Evolutionary conservation across 2,329 filamentous ascomycete genomes (phyloP).

Genomic region (Decorospora gaudefroyi): DNA sequence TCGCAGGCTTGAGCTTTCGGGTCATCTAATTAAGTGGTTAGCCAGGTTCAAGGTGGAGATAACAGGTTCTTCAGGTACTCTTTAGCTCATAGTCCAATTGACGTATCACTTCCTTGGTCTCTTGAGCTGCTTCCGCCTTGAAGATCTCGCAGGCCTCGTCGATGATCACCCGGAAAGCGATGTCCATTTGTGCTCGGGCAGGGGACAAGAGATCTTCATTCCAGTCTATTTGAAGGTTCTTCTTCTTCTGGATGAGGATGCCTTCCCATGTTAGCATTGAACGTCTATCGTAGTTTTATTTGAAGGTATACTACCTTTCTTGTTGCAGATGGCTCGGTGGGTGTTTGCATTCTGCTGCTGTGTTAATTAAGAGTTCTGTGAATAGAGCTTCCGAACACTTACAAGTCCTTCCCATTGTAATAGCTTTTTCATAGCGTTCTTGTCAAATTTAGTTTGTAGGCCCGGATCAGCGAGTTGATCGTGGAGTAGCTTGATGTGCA

Average conservation of each 20-base stretch:
- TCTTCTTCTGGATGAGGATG: slow-evolving; percentile 12
- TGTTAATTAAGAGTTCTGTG: neutral
- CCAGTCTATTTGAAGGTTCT: slow-evolving; percentile 2
- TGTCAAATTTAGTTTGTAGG: slow-evolving; percentile 5
- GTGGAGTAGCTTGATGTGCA: neutral
- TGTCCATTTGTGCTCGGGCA: neutral
- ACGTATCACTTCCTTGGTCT: slow-evolving; percentile 1
- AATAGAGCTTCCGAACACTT: neutral
- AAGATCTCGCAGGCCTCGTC: neutral
- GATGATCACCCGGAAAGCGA: slow-evolving; percentile 2
- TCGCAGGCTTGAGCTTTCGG: slow-evolving; percentile 12
- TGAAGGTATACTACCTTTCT: neutral
- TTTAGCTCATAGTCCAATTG: slow-evolving; percentile 6
- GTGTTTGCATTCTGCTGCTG: neutral
- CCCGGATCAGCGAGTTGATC: neutral
- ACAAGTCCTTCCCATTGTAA: slow-evolving; percentile 1
- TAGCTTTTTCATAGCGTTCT: slow-evolving; percentile 2
- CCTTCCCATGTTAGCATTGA: slow-evolving; percentile 2
- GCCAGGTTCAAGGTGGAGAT: neutral
- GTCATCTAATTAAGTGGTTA: slow-evolving; percentile 10
- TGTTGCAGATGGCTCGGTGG: slow-evolving; percentile 5
- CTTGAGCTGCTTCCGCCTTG: slow-evolving; percentile 9
- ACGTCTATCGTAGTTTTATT: neutral
- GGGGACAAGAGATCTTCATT: slow-evolving; percentile 8
- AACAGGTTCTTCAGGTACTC: neutral